Evolutionary conservation across 2,329 filamentous ascomycete species (phyloP).

Genomic region (Colletotrichum viniferum): DNA sequence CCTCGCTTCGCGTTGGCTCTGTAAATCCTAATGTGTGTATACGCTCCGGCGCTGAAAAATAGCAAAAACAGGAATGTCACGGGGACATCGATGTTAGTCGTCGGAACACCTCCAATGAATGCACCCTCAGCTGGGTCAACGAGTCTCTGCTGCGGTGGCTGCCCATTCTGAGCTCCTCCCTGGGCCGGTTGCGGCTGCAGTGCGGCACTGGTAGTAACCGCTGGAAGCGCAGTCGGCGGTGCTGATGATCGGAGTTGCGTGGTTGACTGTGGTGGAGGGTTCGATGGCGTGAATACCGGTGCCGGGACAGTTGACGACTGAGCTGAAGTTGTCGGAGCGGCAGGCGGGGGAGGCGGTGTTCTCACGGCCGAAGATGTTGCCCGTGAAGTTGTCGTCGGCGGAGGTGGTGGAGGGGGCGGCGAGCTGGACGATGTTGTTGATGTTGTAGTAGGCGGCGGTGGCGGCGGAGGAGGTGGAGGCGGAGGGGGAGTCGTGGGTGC

Average conservation of each 20-base stretch:
- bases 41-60: conserved; percentile 27
- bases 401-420: background rate
- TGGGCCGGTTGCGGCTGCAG: background rate
- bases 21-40: conserved; percentile 29
- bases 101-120: conserved; percentile 13
- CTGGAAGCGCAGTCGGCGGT: background rate
- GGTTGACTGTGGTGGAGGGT: background rate
- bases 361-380: background rate
- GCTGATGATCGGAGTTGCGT: background rate
- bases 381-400: background rate
- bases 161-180: background rate
- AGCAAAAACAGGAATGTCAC: conserved; percentile 28
- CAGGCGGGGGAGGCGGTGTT: background rate
- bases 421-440: background rate
- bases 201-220: background rate
- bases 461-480: background rate
- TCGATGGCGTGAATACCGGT: background rate
- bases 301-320: background rate
- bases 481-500: background rate
- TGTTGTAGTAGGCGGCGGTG: background rate
- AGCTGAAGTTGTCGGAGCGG: background rate
- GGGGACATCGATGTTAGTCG: conserved; percentile 25
- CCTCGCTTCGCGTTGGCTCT: conserved; percentile 32
- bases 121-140: conserved; percentile 4
- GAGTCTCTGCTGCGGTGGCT: background rate